These are phyloP conservation scores for Peronospora belbahrii DNA, from an alignment of 352 stramenopile genomes.

Conservation along the genomic window DNA sequence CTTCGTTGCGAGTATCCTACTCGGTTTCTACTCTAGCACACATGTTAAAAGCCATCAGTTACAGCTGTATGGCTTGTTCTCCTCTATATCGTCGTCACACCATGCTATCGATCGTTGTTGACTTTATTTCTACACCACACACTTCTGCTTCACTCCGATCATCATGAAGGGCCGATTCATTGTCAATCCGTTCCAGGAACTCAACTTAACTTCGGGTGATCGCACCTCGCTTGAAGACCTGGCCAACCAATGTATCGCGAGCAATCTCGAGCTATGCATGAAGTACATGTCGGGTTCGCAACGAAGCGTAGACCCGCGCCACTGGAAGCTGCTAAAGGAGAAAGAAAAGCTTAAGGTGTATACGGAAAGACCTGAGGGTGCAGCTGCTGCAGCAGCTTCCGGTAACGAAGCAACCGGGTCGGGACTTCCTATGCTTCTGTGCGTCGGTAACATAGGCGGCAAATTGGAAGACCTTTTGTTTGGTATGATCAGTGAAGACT, in stretches of 20 bases:
- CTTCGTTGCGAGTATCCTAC: too few relatives aligned
- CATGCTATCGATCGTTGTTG: not conserved
- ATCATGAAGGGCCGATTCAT: slow-evolving; percentile 28
- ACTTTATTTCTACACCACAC: slow-evolving; percentile 1
- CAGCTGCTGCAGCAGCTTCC: not conserved
- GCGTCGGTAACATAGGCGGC: slow-evolving; percentile 20
- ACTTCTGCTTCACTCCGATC: not conserved
- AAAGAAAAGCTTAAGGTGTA: slow-evolving; percentile 24
- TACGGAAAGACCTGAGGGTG: slow-evolving; percentile 5
- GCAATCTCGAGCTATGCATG: slow-evolving; percentile 12
- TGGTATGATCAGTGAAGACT: slow-evolving; percentile 25
- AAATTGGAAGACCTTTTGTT: slow-evolving; percentile 32
- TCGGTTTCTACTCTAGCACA: not conserved
- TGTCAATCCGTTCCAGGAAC: slow-evolving; percentile 25
- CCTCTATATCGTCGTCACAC: not conserved
- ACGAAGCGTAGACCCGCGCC: slow-evolving; percentile 15
- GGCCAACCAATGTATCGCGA: slow-evolving; percentile 18
- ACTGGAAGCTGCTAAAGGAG: slow-evolving; percentile 26
- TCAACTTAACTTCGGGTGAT: slow-evolving; percentile 14
- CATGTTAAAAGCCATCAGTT: not conserved
- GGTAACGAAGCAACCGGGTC: slow-evolving; percentile 9
- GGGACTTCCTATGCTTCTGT: slow-evolving; percentile 22
- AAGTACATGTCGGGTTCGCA: slow-evolving; percentile 20
- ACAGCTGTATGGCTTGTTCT: not conserved
- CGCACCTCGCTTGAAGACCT: slow-evolving; percentile 16